Conservation (phyloP, 176 grass and related monocot genomes). For the Leersia perrieri region DNA sequence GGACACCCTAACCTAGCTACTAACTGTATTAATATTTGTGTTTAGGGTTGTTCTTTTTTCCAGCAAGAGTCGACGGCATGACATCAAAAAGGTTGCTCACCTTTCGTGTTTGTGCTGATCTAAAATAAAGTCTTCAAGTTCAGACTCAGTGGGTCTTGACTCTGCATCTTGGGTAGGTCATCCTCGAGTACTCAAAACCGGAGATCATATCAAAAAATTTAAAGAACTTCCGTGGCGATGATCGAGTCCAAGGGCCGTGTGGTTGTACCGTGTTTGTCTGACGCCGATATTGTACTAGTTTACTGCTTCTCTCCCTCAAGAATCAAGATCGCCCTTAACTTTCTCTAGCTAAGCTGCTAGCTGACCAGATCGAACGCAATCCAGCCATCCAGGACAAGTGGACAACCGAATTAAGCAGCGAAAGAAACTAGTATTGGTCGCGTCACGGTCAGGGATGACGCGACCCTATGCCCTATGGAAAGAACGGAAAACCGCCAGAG, state of each 20-base stretch:
- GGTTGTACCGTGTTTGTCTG: not conserved
- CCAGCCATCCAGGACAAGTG: not conserved
- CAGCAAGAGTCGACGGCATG: not conserved
- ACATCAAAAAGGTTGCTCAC: constrained; percentile 7
- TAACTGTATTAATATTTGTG: not conserved
- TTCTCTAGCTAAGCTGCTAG: not conserved
- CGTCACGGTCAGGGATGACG: not conserved
- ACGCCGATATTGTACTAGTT: not conserved
- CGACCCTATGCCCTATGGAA: not conserved
- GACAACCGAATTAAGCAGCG: not conserved
- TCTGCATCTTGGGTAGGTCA: not conserved
- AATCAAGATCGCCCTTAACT: not conserved
- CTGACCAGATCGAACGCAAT: not conserved
- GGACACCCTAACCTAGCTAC: not conserved
- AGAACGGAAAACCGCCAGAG: not conserved
- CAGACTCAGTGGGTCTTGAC: constrained; percentile 3
- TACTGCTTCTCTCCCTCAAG: not conserved
- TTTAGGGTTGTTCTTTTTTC: not conserved
- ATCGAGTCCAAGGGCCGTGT: not conserved
- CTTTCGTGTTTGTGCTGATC: not conserved
- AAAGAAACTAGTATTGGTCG: not conserved
- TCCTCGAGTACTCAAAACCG: not conserved
- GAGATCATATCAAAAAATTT: not conserved
- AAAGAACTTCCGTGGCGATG: not conserved
- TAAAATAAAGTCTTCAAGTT: not conserved